phyloP scores from a whole-genome alignment of 2,329 filamentous ascomycete genomes.

The Chrysoporthe puriensis region DNA sequence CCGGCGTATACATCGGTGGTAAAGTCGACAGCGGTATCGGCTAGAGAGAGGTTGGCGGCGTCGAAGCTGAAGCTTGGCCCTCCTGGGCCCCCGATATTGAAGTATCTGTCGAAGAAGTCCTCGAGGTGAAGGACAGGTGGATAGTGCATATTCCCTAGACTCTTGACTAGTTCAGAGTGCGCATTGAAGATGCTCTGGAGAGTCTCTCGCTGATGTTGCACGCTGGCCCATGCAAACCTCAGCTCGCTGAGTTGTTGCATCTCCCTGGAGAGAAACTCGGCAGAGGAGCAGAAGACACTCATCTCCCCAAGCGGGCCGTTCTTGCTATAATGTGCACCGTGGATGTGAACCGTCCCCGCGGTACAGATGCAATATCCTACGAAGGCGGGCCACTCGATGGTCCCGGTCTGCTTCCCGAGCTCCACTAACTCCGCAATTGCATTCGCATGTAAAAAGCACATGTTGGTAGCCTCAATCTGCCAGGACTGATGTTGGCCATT shows the following conservation, averaged over 20 bases:
- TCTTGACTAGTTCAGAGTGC: constrained; percentile 81
- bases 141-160: constrained; percentile 70
- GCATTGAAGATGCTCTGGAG: constrained; percentile 77
- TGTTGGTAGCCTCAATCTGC: constrained; percentile 89
- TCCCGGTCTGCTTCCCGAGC: constrained; percentile 72
- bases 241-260: constrained; percentile 81
- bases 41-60: constrained; percentile 72
- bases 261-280: constrained; percentile 75
- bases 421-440: constrained; percentile 84
- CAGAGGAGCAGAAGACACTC: constrained; percentile 64
- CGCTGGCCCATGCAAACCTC: constrained; percentile 74
- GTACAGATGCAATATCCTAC: constrained; percentile 87
- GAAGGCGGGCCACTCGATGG: constrained; percentile 84
- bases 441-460: constrained; percentile 85
- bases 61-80: constrained; percentile 69
- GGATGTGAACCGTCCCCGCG: constrained; percentile 85
- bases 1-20: constrained; percentile 58
- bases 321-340: constrained; percentile 78
- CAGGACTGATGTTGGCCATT: constrained; percentile 86
- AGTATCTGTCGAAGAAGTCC: constrained; percentile 85
- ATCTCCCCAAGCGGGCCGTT: constrained; percentile 50
- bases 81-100: constrained; percentile 58
- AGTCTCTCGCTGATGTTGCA: constrained; percentile 80
- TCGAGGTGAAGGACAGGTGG: constrained; percentile 82
- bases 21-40: constrained; percentile 67